A percentile compares a stretch with the other conserved stretches of the same genome.
Evolutionary conservation across 78 protist species (phyloP).

Genomic region (Dictyostelium intermedium): DNA sequence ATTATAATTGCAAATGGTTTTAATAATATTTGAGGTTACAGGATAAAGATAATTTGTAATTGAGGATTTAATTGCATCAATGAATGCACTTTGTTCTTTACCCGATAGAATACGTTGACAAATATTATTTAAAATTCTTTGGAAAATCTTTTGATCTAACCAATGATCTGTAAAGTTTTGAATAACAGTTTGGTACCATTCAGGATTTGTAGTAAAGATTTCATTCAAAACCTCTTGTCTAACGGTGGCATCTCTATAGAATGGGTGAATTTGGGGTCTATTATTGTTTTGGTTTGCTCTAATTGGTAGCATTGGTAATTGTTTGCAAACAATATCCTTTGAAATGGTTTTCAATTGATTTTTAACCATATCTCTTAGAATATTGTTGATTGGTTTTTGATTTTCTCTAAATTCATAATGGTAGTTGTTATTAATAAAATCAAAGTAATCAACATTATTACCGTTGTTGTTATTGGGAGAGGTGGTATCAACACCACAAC

Average conservation of each 20-base stretch:
- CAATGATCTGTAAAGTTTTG: not conserved
- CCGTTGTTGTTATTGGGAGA: not conserved
- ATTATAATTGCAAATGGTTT: slow-evolving; percentile 12
- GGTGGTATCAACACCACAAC: not conserved
- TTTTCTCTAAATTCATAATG: not conserved
- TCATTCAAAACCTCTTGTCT: not conserved
- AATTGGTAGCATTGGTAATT: not conserved
- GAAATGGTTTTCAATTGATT: not conserved
- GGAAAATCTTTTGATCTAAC: slow-evolving; percentile 6
- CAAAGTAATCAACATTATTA: not conserved
- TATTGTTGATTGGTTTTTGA: not conserved
- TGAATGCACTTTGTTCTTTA: not conserved
- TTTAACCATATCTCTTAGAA: not conserved
- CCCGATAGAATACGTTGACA: slow-evolving; percentile 18
- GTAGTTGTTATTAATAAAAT: not conserved
- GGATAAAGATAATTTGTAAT: slow-evolving; percentile 29
- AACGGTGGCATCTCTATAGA: not conserved
- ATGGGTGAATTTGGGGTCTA: not conserved
- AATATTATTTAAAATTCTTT: slow-evolving; percentile 9
- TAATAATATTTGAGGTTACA: slow-evolving; percentile 11
- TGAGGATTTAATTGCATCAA: slow-evolving; percentile 52
- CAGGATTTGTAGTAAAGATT: not conserved
- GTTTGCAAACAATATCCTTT: not conserved
- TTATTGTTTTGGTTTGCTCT: not conserved
- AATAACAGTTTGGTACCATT: slow-evolving; percentile 21